Evolutionary conservation across 2,329 filamentous ascomycete species (phyloP).

Genomic region (Lasiodiplodia gonubiensis): DNA sequence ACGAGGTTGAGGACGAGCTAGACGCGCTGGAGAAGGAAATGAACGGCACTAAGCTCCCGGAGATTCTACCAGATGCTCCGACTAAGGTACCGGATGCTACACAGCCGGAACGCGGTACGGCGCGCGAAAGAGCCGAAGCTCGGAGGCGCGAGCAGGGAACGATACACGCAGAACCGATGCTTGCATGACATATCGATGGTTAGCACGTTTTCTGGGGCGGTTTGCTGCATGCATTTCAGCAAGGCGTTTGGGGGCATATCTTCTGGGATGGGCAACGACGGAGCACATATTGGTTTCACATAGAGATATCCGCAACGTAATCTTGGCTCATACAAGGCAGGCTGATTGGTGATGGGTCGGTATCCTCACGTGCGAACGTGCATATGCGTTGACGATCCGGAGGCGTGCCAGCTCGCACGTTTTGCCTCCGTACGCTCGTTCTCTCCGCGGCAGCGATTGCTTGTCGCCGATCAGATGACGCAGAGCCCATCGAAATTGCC

Average conservation of each 20-base stretch:
- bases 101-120: slow-evolving; percentile 37
- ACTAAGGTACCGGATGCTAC: slow-evolving; percentile 38
- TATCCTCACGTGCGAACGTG: background rate
- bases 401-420: background rate
- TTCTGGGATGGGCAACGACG: background rate
- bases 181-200: slow-evolving; percentile 37
- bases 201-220: slow-evolving; percentile 12
- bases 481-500: background rate
- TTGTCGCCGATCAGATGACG: background rate
- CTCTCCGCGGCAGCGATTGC: background rate
- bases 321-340: background rate
- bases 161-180: slow-evolving; percentile 41
- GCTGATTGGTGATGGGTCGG: background rate
- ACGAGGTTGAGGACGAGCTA: slow-evolving; percentile 96
- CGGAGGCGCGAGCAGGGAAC: slow-evolving; percentile 42
- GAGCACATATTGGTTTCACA: slow-evolving; percentile 6
- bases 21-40: slow-evolving; percentile 76
- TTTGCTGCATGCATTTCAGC: slow-evolving; percentile 29
- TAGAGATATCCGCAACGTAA: slow-evolving; percentile 24
- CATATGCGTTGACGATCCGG: slow-evolving; percentile 7
- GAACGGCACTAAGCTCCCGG: slow-evolving; percentile 48
- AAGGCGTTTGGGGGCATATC: slow-evolving; percentile 18
- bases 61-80: slow-evolving; percentile 50
- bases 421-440: background rate
- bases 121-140: slow-evolving; percentile 41